These are phyloP conservation scores for Geotrichum macrosporum DNA, from an alignment of 1,139 yeast species.

Conservation along the genomic window DNA sequence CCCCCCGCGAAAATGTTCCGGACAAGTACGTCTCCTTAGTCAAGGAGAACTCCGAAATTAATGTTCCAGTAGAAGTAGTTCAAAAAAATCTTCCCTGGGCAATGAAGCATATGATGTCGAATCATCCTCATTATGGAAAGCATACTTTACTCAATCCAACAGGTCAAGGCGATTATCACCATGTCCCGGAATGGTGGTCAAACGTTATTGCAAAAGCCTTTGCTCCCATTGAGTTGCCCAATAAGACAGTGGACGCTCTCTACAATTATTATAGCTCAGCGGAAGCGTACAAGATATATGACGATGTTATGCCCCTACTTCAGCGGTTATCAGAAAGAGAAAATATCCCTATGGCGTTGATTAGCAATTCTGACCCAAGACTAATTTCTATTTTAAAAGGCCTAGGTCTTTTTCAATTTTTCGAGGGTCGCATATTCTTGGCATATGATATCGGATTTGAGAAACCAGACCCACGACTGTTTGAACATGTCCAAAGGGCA, in stretches of 20 bases:
- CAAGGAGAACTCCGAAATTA: slow-evolving; percentile 22
- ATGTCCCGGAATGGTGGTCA: slow-evolving; percentile 30
- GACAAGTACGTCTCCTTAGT: slow-evolving; percentile 27
- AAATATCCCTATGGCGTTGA: slow-evolving; percentile 26
- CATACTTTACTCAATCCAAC: slow-evolving; percentile 3
- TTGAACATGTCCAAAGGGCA: slow-evolving; percentile 21
- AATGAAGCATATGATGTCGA: slow-evolving; percentile 20
- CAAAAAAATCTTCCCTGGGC: slow-evolving; percentile 24
- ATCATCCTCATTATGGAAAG: slow-evolving; percentile 32
- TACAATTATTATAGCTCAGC: slow-evolving; percentile 27
- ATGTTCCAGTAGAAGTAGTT: slow-evolving; percentile 21
- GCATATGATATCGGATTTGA: slow-evolving; percentile 30
- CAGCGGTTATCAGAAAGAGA: slow-evolving; percentile 13
- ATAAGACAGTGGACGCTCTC: slow-evolving; percentile 23
- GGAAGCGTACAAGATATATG: slow-evolving; percentile 27
- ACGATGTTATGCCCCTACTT: slow-evolving; percentile 26
- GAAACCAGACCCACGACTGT: slow-evolving; percentile 29
- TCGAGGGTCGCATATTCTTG: slow-evolving; percentile 22
- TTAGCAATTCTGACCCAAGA: slow-evolving; percentile 33
- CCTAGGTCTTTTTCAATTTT: slow-evolving; percentile 23
- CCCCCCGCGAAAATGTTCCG: slow-evolving; percentile 28
- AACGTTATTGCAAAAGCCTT: slow-evolving; percentile 25
- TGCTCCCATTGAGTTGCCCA: slow-evolving; percentile 21
- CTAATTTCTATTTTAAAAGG: slow-evolving; percentile 25
- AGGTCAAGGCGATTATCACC: slow-evolving; percentile 3